phyloP scores from a whole-genome alignment of 2,329 filamentous ascomycete genomes.

The Pseudocercospora crystallina region DNA sequence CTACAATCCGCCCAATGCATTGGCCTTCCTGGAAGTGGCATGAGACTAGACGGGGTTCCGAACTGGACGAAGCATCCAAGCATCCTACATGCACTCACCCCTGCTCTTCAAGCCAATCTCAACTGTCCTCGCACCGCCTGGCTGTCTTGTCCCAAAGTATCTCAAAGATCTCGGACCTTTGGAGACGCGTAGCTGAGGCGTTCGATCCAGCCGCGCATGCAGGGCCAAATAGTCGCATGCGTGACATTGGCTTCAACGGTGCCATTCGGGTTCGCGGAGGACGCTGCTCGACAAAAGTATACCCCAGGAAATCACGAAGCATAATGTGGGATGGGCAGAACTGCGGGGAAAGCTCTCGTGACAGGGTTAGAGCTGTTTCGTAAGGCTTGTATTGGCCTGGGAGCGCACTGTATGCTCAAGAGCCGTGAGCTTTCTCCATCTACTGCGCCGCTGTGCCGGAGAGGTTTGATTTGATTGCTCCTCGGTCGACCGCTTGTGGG shows the following conservation, averaged over 20 bases:
- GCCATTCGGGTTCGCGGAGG: conserved; percentile 10
- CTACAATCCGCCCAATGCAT: conserved; percentile 9
- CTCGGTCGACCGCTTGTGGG: conserved; percentile 16
- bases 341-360: conserved; percentile 18
- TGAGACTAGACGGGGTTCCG: conserved; percentile 14
- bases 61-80: conserved; percentile 10
- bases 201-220: conserved; percentile 3
- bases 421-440: conserved; percentile 1
- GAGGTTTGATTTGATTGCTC: conserved; percentile 3
- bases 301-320: conserved; percentile 5
- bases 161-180: conserved; percentile 4
- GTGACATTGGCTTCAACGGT: conserved; percentile 7
- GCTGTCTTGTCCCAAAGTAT: conserved; percentile 5
- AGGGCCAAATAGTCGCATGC: conserved; percentile 9
- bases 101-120: conserved; percentile 7
- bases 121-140: conserved; percentile 2
- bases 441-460: conserved; percentile 3
- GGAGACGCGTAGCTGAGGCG: conserved; percentile 1
- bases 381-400: conserved; percentile 4
- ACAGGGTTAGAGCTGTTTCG: conserved; percentile 2
- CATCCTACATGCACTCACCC: conserved; percentile 11
- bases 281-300: conserved; percentile 1
- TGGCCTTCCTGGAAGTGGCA: conserved; percentile 17
- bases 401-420: conserved; percentile 3
- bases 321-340: neutral